phyloP scores from a whole-genome alignment of 306 rosid species.

The Casuarina equisetifolia region DNA sequence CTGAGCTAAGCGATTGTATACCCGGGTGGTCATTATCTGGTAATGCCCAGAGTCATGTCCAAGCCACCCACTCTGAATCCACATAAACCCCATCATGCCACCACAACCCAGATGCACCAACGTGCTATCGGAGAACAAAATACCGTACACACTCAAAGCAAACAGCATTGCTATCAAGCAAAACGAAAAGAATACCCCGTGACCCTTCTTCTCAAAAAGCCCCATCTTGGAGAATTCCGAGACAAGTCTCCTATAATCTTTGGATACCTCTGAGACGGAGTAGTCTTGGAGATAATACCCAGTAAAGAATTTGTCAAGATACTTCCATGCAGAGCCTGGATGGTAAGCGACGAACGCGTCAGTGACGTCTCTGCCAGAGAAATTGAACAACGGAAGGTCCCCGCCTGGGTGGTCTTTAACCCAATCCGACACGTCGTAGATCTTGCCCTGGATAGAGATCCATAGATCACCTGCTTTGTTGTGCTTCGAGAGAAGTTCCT shows the following conservation, averaged over 20 bases:
- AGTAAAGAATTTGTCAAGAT: constrained; percentile 59
- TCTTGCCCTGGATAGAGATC: constrained; percentile 74
- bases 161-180: constrained; percentile 42
- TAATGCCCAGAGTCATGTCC: constrained; percentile 84
- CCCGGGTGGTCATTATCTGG: constrained; percentile 38
- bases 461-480: constrained; percentile 55
- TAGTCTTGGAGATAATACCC: constrained; percentile 52
- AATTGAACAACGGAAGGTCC: constrained; percentile 45
- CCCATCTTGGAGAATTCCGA: constrained; percentile 55
- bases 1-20: constrained; percentile 43
- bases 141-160: constrained; percentile 48
- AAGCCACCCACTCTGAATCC: constrained; percentile 75
- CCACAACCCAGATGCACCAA: constrained; percentile 59
- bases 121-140: constrained; percentile 34
- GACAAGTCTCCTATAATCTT: constrained; percentile 59
- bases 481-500: constrained; percentile 50
- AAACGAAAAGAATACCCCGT: constrained; percentile 31
- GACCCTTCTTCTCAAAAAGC: constrained; percentile 64
- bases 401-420: constrained; percentile 67
- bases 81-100: constrained; percentile 46
- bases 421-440: constrained; percentile 70
- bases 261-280: constrained; percentile 63
- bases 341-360: constrained; percentile 80
- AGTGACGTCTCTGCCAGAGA: constrained; percentile 75
- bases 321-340: constrained; percentile 61